A percentile compares a stretch with the other conserved stretches of the same genome.
Evolutionary conservation across 1,139 yeast genomes (phyloP).

Genomic region (Taphrina populina): DNA sequence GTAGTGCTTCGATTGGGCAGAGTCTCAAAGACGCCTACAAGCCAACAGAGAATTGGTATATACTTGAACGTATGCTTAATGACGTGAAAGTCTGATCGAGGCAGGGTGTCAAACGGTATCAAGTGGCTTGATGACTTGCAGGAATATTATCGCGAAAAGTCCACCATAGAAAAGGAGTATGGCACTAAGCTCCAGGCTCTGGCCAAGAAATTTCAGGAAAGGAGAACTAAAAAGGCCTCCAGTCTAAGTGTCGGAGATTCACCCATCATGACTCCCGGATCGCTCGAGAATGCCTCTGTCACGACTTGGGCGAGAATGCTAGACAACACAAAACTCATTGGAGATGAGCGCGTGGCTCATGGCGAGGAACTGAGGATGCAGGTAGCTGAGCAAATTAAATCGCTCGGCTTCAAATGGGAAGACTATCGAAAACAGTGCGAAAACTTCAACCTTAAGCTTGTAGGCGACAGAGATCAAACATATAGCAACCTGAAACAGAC

Average conservation of each 20-base stretch:
- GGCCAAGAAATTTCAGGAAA: conserved; percentile 68
- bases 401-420: conserved; percentile 57
- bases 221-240: conserved; percentile 69
- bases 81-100: not conserved
- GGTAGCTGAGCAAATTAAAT: conserved; percentile 62
- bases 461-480: conserved; percentile 57
- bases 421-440: conserved; percentile 59
- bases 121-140: conserved; percentile 77
- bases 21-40: conserved; percentile 36
- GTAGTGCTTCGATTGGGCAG: conserved; percentile 17
- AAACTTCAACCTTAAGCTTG: conserved; percentile 59
- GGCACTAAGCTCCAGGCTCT: conserved; percentile 64
- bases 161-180: conserved; percentile 73
- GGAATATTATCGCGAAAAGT: conserved; percentile 77
- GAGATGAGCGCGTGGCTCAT: conserved; percentile 63
- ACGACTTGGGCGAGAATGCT: conserved; percentile 93
- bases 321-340: conserved; percentile 77
- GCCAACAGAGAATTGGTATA: conserved; percentile 36
- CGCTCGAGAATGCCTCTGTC: conserved; percentile 83
- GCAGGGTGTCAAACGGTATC: conserved; percentile 58
- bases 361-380: conserved; percentile 62
- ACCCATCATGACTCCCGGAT: conserved; percentile 91
- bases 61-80: not conserved
- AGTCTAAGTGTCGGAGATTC: conserved; percentile 82
- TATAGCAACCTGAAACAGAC: conserved; percentile 69